Evolutionary conservation across 106 monocot genomes (phyloP), one percentile per base, ranked within the genome.

Genomic region (Vanilla planifolia): DNA sequence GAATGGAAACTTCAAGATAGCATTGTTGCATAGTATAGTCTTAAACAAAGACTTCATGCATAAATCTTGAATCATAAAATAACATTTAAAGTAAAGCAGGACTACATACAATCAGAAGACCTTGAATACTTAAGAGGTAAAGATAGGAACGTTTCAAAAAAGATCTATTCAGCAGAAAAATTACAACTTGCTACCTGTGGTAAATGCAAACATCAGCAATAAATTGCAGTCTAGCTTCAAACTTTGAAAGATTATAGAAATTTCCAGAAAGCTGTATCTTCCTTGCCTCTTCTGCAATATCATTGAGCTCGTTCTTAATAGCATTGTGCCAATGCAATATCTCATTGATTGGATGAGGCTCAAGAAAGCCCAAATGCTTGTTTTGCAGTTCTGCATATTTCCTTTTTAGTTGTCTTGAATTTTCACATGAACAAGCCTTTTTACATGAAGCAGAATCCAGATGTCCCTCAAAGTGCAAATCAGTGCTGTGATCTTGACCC

Each of bases 311-410:
- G 35, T 69, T 81, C 70, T 68, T 81, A 19, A 99, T 99, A 36
- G 98, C 98, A 77, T 77, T 85, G 66, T 99, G 98, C 98, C 98
- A 99, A 65, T 78, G 70, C 70, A 99, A 63, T 72, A 99, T 99
- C 29, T 92, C 92, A 71, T 99, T 75, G 69, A 99, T 99, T 48
- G 98, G 98, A 67, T 84, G 80, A 24, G 40, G 20, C 21, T 37
- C 68, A 23, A 37, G 21, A 64, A 48, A 60, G 30, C 66, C 74
- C 40, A 59, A 30, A 60, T 4, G 50, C 50, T 35, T 62, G 37
- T 37, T 43, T 34, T 75, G 62, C 33, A 81, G 63, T 15, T 73
- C 75, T 36, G 47, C 36, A 42, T 69, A 65, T 58, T 92, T 99
- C 62, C 88, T 76, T 77, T 99, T 99, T 29, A 82, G 79, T 66